Conservation (phyloP, 495 filamentous ascomycete genomes). For the Neurospora sp. region DNA sequence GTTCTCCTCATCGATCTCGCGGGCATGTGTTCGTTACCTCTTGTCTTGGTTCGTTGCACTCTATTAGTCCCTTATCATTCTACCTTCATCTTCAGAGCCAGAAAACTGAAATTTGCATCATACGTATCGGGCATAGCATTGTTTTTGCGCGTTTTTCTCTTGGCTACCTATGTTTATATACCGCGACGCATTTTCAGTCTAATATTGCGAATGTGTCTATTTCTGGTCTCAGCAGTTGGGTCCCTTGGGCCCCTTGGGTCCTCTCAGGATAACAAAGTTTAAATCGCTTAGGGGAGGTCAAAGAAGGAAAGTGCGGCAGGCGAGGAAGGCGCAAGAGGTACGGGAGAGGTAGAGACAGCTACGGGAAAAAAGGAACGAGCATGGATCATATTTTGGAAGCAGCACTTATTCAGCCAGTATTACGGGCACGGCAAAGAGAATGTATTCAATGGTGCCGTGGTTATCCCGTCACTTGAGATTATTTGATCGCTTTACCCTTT, state of each 20-base stretch:
- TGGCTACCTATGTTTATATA: not conserved
- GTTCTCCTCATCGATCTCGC: not conserved
- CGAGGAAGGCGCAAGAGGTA: not conserved
- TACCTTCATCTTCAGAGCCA: not conserved
- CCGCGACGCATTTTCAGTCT: not conserved
- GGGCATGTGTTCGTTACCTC: not conserved
- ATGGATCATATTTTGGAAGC: not conserved
- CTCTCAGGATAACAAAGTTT: not conserved
- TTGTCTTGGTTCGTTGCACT: not conserved
- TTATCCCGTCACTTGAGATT: not conserved
- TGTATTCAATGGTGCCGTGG: not conserved
- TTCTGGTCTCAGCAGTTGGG: not conserved
- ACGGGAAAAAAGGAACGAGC: no score
- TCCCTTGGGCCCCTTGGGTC: not conserved
- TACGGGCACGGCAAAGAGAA: not conserved
- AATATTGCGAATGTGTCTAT: not conserved
- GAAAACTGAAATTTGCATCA: not conserved
- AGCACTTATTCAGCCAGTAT: not conserved
- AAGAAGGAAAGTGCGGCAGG: not conserved
- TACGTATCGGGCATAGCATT: slow-evolving; percentile 1
- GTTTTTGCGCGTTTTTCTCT: not conserved
- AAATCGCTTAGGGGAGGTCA: not conserved
- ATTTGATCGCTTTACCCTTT: not conserved
- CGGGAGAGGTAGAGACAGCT: no score
- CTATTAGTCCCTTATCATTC: not conserved